Evolutionary conservation across 768 basidiomycete species (phyloP), one percentile per base, ranked within the genome.

Genomic region (Lactarius akahatsu): DNA sequence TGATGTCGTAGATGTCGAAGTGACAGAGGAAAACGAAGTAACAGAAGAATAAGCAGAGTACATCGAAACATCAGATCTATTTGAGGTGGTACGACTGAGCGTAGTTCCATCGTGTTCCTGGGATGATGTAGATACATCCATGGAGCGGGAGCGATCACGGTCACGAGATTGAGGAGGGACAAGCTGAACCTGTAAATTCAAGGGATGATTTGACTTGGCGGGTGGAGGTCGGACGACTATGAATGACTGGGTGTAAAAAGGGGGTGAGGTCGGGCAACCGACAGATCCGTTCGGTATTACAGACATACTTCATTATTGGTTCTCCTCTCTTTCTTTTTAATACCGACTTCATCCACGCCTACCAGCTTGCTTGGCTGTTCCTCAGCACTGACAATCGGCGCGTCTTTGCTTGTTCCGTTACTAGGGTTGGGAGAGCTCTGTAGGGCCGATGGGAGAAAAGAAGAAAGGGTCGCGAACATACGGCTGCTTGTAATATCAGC

Each of bases 191-290:
- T 97, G 95, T 0, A 96, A 81, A 74, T 96, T 95, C 54, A 96
- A 80, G 0, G 94, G 90, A 70, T 96, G 92, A 68, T 90, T 91
- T n/a, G 85, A 81, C 71, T 88, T 86, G 7, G 91, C 86, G 0
- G 93, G 92, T 2, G 94, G 94, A 5, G 95, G 95, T 59, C 92
- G 86, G 63, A 96, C 95, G 73, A 96, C 87, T 64, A 96, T 91
- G 78, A 95, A 94, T 0, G 90, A 92, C 94, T 96, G 74, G 7
- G 59, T 13, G 43, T 41, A 40, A 59, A 61, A 64, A 26, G 28
- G 3, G 34, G 18, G 30, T 62, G 56, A 61, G 63, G 20, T 30
- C 9, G 40, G 40, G 30, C 10, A 28, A 38, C 34, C 20, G 8
- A 41, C 61, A 47, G 15, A 54, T 36, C 23, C 13, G 26, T 8